Evolutionary conservation across 164 flowering plant genomes (phyloP).

Genomic region (Vitis riparia): DNA sequence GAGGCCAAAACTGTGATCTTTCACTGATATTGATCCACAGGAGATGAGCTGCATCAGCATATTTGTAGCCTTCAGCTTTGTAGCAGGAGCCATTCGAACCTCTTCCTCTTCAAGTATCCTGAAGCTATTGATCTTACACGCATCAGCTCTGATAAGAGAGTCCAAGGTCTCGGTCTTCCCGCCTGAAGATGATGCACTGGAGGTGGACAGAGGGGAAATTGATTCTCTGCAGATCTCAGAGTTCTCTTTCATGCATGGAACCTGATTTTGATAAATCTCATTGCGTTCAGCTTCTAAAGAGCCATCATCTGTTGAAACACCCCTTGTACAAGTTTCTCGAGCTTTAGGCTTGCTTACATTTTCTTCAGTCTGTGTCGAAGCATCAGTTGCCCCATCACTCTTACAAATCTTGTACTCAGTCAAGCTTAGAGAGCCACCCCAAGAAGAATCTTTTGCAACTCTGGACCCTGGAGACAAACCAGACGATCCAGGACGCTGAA

Average conservation of each 20-base stretch:
- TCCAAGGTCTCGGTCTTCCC: conserved; percentile 88
- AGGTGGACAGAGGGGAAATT: conserved; percentile 63
- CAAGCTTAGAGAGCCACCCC: conserved; percentile 51
- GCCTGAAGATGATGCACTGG: conserved; percentile 72
- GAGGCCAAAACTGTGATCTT: conserved; percentile 82
- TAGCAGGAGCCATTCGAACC: conserved; percentile 34
- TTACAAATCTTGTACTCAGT: conserved; percentile 68
- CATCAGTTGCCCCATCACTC: conserved; percentile 65
- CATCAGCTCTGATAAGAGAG: conserved; percentile 85
- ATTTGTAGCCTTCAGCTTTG: conserved; percentile 72
- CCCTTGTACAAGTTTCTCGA: conserved; percentile 70
- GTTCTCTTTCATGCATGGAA: conserved; percentile 36
- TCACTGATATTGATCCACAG: conserved; percentile 92
- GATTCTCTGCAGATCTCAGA: conserved; percentile 37
- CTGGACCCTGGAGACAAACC: conserved; percentile 58
- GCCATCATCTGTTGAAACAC: conserved; percentile 83
- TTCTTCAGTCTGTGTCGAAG: conserved; percentile 90
- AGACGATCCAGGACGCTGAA: conserved; percentile 47
- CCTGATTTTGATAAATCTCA: conserved; percentile 22
- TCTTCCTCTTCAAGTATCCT: conserved; percentile 77
- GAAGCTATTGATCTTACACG: conserved; percentile 63
- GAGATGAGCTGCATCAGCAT: conserved; percentile 88
- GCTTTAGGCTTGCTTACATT: conserved; percentile 24
- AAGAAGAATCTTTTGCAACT: conserved; percentile 48
- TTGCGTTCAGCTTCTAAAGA: conserved; percentile 36